Evolutionary conservation across 169 alveolate genomes (phyloP), one percentile per base, ranked within the genome.

Genomic region (Eimeria praecox): DNA sequence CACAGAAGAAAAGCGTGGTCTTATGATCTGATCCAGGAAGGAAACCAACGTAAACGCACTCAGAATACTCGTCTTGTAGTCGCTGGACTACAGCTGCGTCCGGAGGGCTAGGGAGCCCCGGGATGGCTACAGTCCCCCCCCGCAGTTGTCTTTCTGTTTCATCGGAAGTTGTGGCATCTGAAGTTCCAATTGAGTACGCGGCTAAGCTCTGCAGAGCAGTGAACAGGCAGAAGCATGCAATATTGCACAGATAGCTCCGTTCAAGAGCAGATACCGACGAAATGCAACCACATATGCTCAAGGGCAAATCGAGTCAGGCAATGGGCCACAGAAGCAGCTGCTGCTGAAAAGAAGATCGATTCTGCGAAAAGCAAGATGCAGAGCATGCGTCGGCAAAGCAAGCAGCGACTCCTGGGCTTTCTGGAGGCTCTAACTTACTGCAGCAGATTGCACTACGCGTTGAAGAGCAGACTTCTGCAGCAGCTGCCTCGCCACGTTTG

Each of bases 361-460:
- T 4, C 44, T 42, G 59, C 35, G 42, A 42, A 42, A 75, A 42
- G 38, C 56, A 0, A 0, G 16, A 33, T 14, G 56, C 33, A 75
- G 38, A 24, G 62, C 9, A 75, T 40, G 62, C 8, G 38, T 0
- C 38, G 20, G 22, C 59, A 40, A 4, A 1, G 33, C 59, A 30
- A 18, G 40, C 52, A 75, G 38, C 18, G 2, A 14, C 52, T 24
- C 6, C 86, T 9, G 33, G 33, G 2, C 14, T 52, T 52, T 49
- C 16, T n/a, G n/a, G 73, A 12, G 42, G 52, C 18, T 49, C 33
- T 2, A 82, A 18, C 90, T 54, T 20, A 82, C 90, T 49, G 95
- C 95, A 18, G 95, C 95, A 33, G 95, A 92, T 54, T 92, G 95
- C 86, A 92, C 35, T 33, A 92, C 95, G 24, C 95, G 80, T 33